Base-by-base conservation (phyloP, 371 early-diverging fungal genomes). In the Dinochytrium kinnereticum region DNA sequence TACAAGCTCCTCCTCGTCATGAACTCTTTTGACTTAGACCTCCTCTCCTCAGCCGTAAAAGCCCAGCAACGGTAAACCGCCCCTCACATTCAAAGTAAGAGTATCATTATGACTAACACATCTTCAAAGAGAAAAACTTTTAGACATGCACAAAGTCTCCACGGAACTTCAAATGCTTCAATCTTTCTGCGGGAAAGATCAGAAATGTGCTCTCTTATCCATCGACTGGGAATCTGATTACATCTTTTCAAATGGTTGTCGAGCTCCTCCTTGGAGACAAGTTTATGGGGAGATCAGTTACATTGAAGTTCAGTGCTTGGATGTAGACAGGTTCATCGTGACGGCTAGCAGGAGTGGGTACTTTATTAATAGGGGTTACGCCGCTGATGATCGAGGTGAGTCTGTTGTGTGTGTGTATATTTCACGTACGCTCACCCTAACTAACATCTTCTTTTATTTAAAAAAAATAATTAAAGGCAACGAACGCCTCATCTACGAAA, bases 261-360 rank as follows among this genome's bases (percentile, higher is more conserved):
- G 81, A 28, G 81, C 86, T 1, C 86, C 88, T 26, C 86, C 87
- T 3, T 88, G 88, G 88, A 70, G 88, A 30, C 87, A 87, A 67
- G 79, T 86, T 17, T 78, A 82, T 59, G 83, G 83, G n/a, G 88
- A 88, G 68, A 57, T 88, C 15, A 71, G 84, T 28, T 88, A 88
- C 71, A 64, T 88, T 33, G 78, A 78, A 24, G 82, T 82, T 1
- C 69, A 73, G 64, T 74, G 80, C 15, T 57, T 66, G 28, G 88
- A 88, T 65, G 57, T 44, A 5, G 87, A 85, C 38, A 57, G 71
- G 49, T 72, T 88, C 30, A 73, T 86, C 34, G 76, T 88, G 21
- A 88, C 87, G 0, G 87, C 85, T 0, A 76, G 68, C 50, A 81
- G 80, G 57, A 72, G 57, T n/a, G 88, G 88, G 1, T 88, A 83